These are phyloP conservation scores for Delphinella strobiligena DNA, from an alignment of 2,329 filamentous ascomycete species.

Conservation along the genomic window DNA sequence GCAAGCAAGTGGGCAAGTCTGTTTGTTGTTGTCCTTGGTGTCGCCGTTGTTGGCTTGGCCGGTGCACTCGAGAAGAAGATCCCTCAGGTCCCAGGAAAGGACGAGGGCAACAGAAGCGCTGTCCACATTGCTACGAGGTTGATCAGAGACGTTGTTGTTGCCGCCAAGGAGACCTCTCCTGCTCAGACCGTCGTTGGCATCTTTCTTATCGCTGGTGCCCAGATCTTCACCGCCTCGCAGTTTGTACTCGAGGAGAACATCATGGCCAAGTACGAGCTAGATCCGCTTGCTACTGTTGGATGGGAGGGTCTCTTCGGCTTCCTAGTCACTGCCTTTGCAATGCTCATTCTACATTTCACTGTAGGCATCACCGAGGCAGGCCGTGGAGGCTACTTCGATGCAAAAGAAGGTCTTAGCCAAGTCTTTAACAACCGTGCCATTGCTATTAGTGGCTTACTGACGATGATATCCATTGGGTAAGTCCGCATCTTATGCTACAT, in stretches of 20 bases:
- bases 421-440: conserved; percentile 62
- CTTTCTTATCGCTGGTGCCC: conserved; percentile 79
- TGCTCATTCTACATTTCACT: conserved; percentile 66
- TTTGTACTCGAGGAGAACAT: conserved; percentile 95
- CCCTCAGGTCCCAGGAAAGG: conserved; percentile 18
- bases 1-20: conserved; percentile 91
- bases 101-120: conserved; percentile 16
- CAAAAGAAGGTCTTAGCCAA: conserved; percentile 71
- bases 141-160: conserved; percentile 24
- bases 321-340: conserved; percentile 60
- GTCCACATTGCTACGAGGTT: conserved; percentile 13
- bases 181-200: conserved; percentile 69
- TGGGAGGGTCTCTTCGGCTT: conserved; percentile 97
- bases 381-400: conserved; percentile 76
- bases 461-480: conserved; percentile 97
- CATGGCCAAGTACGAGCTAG: conserved; percentile 63
- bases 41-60: conserved; percentile 79
- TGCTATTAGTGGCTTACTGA: conserved; percentile 66
- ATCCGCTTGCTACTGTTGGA: conserved; percentile 82
- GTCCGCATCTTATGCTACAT: conserved; percentile 18
- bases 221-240: conserved; percentile 93
- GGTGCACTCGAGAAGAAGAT: conserved; percentile 67
- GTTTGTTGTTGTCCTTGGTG: conserved; percentile 74
- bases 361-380: conserved; percentile 67
- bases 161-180: conserved; percentile 41